Conservation (phyloP, 2,329 filamentous ascomycete species). For the Xylariaceae sp. region DNA sequence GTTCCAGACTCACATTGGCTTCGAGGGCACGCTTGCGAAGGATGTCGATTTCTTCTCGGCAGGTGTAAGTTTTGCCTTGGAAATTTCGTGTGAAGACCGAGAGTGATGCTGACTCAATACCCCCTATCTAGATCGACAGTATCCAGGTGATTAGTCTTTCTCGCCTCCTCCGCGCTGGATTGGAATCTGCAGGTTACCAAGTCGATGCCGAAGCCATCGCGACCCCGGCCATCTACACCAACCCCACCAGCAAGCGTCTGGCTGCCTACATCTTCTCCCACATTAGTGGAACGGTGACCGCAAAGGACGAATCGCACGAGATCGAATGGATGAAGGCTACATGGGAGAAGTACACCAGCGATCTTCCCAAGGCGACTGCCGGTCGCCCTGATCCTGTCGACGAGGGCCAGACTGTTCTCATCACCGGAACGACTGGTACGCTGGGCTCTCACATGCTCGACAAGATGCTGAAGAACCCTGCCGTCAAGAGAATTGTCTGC, state of each 20-base stretch:
- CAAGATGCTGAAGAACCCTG: conserved; percentile 30
- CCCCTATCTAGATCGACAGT: conserved; percentile 32
- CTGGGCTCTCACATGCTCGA: conserved; percentile 45
- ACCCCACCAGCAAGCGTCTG: conserved; percentile 35
- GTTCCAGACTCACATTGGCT: conserved; percentile 29
- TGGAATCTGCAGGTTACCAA: conserved; percentile 31
- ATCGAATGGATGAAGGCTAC: conserved; percentile 32
- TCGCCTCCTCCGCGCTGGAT: conserved; percentile 33
- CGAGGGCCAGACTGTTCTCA: conserved; percentile 37
- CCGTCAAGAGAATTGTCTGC: conserved; percentile 41
- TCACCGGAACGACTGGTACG: conserved; percentile 47
- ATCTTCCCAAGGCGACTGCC: conserved; percentile 25
- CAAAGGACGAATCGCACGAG: conserved; percentile 19
- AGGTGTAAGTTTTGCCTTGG: conserved; percentile 23
- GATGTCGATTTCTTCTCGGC: conserved; percentile 38
- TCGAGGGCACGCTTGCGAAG: conserved; percentile 25
- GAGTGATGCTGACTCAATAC: conserved; percentile 5
- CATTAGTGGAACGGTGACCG: conserved; percentile 12
- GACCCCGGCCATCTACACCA: conserved; percentile 37
- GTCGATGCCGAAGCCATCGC: conserved; percentile 34
- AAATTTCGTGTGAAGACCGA: background rate
- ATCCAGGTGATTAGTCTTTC: conserved; percentile 38
- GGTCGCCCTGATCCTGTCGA: conserved; percentile 30
- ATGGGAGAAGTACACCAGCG: conserved; percentile 34
- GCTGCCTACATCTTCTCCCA: conserved; percentile 33